Conservation (phyloP, 805 yeast genomes). For the Candida endomychidarum region DNA sequence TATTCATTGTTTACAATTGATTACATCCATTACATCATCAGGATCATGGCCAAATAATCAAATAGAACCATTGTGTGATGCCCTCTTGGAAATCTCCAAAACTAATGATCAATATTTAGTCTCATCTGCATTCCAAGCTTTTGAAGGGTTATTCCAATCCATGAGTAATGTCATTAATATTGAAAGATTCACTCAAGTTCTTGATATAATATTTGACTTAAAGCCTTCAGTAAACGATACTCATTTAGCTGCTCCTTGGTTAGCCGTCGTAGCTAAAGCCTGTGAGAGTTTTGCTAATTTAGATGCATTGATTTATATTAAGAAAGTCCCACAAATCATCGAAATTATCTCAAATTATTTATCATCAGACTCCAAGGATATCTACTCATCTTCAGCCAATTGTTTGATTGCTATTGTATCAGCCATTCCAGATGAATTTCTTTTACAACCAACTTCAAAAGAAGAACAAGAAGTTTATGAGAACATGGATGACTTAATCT, state of each 20-base stretch:
- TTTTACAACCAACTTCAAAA: slow-evolving; percentile 50
- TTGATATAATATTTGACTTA: slow-evolving; percentile 72
- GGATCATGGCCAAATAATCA: slow-evolving; percentile 80
- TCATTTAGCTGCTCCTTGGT: slow-evolving; percentile 91
- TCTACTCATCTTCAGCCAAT: slow-evolving; percentile 77
- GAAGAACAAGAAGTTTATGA: slow-evolving; percentile 51
- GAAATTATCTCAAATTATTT: slow-evolving; percentile 63
- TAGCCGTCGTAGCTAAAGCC: slow-evolving; percentile 90
- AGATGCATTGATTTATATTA: slow-evolving; percentile 46
- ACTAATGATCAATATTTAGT: slow-evolving; percentile 83
- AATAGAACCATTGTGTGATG: slow-evolving; percentile 72
- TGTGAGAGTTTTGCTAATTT: slow-evolving; percentile 38
- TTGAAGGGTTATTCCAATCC: slow-evolving; percentile 74
- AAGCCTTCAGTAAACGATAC: slow-evolving; percentile 81
- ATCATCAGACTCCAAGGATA: slow-evolving; percentile 60
- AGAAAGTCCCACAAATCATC: slow-evolving; percentile 49
- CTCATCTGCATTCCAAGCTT: slow-evolving; percentile 78
- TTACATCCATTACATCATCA: slow-evolving; percentile 67
- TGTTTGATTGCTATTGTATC: slow-evolving; percentile 78
- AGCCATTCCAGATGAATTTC: slow-evolving; percentile 57
- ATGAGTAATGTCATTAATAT: slow-evolving; percentile 60
- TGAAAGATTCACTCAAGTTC: slow-evolving; percentile 60
- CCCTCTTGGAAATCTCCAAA: slow-evolving; percentile 70
- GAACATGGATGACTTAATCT: slow-evolving; percentile 52
- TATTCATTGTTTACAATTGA: slow-evolving; percentile 76